Conservation (phyloP, 768 basidiomycete species). For the Tylopilus rubrobrunneus region DNA sequence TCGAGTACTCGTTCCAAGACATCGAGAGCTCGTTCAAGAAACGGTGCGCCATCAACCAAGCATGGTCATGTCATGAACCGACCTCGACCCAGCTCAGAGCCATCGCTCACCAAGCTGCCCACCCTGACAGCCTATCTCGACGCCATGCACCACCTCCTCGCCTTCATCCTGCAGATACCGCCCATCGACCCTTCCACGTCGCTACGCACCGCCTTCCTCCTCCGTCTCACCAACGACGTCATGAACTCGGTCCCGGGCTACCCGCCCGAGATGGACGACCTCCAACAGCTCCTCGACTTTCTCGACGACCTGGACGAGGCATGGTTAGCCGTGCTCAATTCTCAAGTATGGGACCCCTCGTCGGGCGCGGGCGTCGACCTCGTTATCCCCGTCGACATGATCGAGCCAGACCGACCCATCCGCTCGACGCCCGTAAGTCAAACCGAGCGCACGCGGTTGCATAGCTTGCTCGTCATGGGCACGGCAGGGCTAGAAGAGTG, state of each 20-base stretch:
- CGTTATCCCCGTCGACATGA: slow-evolving; percentile 36
- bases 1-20: slow-evolving; percentile 63
- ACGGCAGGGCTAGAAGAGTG: slow-evolving; percentile 66
- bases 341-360: slow-evolving; percentile 63
- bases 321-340: slow-evolving; percentile 63
- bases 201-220: slow-evolving; percentile 62
- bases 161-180: slow-evolving; percentile 68
- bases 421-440: slow-evolving; percentile 53
- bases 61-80: neutral
- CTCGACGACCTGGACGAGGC: slow-evolving; percentile 72
- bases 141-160: slow-evolving; percentile 51
- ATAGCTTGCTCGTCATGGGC: slow-evolving; percentile 61
- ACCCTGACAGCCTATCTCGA: slow-evolving; percentile 60
- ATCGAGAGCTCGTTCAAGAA: slow-evolving; percentile 71
- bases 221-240: slow-evolving; percentile 68
- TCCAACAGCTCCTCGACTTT: slow-evolving; percentile 59
- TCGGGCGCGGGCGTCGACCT: slow-evolving; percentile 39
- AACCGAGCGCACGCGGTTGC: slow-evolving; percentile 69
- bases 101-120: slow-evolving; percentile 46
- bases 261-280: slow-evolving; percentile 36
- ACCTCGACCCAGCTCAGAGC: slow-evolving; percentile 20
- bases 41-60: slow-evolving; percentile 46
- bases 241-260: slow-evolving; percentile 63
- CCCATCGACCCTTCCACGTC: slow-evolving; percentile 68
- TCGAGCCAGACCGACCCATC: slow-evolving; percentile 22